Percentiles rank a stretch among this genome's conserved stretches.
Evolutionary conservation across 2,329 filamentous ascomycete species (phyloP).

Genomic region (Aspergillus neotritici): DNA sequence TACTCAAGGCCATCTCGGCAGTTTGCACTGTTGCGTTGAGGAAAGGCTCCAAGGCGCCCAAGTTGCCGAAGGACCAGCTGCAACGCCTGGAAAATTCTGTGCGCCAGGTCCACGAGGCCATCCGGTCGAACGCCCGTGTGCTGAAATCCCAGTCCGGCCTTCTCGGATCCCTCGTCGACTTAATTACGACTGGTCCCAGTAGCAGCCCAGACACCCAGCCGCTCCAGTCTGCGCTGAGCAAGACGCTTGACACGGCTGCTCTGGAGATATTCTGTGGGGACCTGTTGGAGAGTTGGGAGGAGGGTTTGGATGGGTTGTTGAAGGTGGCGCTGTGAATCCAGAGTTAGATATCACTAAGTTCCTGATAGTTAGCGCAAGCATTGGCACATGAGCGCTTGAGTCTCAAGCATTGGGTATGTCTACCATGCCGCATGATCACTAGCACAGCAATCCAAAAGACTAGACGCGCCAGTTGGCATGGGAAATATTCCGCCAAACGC

Average conservation of each 20-base stretch:
- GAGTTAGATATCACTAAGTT: too few relatives aligned
- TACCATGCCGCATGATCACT: too few relatives aligned
- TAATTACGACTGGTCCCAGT: constrained; percentile 27
- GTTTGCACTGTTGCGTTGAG: constrained; percentile 27
- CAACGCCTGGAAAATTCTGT: constrained; percentile 24
- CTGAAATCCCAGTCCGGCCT: constrained; percentile 38
- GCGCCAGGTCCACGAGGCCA: constrained; percentile 27
- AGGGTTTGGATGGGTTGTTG: constrained; percentile 39
- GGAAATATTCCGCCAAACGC: too few relatives aligned
- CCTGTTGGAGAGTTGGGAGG: constrained; percentile 46
- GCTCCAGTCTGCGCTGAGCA: constrained; percentile 29
- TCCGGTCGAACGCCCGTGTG: constrained; percentile 30
- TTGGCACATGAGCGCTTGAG: too few relatives aligned
- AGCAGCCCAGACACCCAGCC: constrained; percentile 19
- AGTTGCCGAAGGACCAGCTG: constrained; percentile 30
- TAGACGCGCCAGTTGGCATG: too few relatives aligned
- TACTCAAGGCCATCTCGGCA: constrained; percentile 35
- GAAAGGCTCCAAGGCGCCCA: constrained; percentile 27
- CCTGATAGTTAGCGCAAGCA: too few relatives aligned
- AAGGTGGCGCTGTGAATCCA: constrained; percentile 21
- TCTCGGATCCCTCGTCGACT: constrained; percentile 38
- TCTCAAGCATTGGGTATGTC: too few relatives aligned
- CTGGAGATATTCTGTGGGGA: constrained; percentile 41
- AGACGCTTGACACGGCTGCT: constrained; percentile 32
- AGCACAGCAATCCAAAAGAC: too few relatives aligned